These are phyloP conservation scores for Chaetomiaceae sp. DNA, from an alignment of 2,329 filamentous ascomycete species.

Conservation along the genomic window DNA sequence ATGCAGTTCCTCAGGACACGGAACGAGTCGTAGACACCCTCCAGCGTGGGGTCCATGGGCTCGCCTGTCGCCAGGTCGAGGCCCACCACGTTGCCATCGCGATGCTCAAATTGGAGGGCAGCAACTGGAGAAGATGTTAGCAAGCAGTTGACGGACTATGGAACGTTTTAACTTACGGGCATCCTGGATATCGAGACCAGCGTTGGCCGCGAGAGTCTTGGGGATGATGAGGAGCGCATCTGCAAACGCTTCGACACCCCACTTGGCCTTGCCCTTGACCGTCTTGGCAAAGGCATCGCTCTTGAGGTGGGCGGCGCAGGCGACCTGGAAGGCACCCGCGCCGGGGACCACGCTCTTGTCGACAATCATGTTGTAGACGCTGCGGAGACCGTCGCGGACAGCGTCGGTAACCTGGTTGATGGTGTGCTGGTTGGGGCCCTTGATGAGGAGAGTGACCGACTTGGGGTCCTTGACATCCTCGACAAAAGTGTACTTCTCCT, in stretches of 20 bases:
- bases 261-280: slow-evolving; percentile 97
- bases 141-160: not conserved
- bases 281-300: slow-evolving; percentile 82
- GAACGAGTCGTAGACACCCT: slow-evolving; percentile 95
- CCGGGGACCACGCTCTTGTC: slow-evolving; percentile 93
- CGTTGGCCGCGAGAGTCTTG: slow-evolving; percentile 94
- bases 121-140: slow-evolving; percentile 57
- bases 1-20: slow-evolving; percentile 90
- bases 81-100: slow-evolving; percentile 79
- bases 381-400: slow-evolving; percentile 88
- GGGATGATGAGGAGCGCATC: slow-evolving; percentile 93
- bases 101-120: slow-evolving; percentile 76
- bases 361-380: slow-evolving; percentile 99
- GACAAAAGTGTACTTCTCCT: slow-evolving; percentile 98
- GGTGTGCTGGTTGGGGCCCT: slow-evolving; percentile 94
- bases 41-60: slow-evolving; percentile 90
- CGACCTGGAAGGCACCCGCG: slow-evolving; percentile 92
- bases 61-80: slow-evolving; percentile 82
- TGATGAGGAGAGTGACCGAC: slow-evolving; percentile 95
- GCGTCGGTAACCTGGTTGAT: slow-evolving; percentile 96
- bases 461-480: slow-evolving; percentile 99
- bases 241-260: slow-evolving; percentile 89
- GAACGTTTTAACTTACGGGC: slow-evolving; percentile 58
- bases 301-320: slow-evolving; percentile 80
- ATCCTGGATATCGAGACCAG: slow-evolving; percentile 95